phyloP scores from a whole-genome alignment of 257 asterid genomes.

The Galeopsis tetrahit region DNA sequence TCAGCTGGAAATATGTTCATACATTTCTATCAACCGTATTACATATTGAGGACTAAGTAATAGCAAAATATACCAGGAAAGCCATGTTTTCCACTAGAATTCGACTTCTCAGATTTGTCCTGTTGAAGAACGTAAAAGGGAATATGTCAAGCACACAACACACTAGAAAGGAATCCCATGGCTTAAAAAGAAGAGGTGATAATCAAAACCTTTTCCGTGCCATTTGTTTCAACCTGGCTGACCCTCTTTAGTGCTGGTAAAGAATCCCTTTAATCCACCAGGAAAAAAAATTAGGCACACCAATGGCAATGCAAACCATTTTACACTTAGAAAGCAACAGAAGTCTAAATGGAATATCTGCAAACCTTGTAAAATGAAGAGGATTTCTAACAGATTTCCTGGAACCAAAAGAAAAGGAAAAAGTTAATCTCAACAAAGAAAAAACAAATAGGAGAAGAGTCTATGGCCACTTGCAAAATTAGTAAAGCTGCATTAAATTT shows the following conservation, averaged over 20 bases:
- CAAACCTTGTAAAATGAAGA: conserved; percentile 61
- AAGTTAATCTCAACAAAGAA: conserved; percentile 18
- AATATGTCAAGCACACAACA: conserved; percentile 29
- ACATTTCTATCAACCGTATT: not conserved
- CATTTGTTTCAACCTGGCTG: conserved; percentile 42
- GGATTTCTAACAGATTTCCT: conserved; percentile 58
- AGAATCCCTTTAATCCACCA: conserved; percentile 66
- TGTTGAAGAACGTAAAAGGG: conserved; percentile 35
- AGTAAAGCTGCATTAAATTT: conserved; percentile 21
- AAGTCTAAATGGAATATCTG: conserved; percentile 30
- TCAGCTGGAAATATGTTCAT: not conserved
- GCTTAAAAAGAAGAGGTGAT: conserved; percentile 29
- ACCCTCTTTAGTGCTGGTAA: conserved; percentile 61
- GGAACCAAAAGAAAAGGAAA: conserved; percentile 41
- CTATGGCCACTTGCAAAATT: not conserved
- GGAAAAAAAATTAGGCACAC: conserved; percentile 36
- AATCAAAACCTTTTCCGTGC: conserved; percentile 54
- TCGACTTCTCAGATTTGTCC: conserved; percentile 52
- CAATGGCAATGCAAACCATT: conserved; percentile 31
- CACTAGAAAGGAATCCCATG: conserved; percentile 10
- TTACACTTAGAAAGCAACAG: conserved; percentile 29
- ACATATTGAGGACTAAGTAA: conserved; percentile 26
- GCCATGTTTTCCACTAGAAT: conserved; percentile 52
- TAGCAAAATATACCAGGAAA: conserved; percentile 64
- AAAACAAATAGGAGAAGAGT: not conserved